Evolutionary conservation across 306 rosid species (phyloP), one percentile per base, ranked within the genome.

Genomic region (Spatholobus suberectus): DNA sequence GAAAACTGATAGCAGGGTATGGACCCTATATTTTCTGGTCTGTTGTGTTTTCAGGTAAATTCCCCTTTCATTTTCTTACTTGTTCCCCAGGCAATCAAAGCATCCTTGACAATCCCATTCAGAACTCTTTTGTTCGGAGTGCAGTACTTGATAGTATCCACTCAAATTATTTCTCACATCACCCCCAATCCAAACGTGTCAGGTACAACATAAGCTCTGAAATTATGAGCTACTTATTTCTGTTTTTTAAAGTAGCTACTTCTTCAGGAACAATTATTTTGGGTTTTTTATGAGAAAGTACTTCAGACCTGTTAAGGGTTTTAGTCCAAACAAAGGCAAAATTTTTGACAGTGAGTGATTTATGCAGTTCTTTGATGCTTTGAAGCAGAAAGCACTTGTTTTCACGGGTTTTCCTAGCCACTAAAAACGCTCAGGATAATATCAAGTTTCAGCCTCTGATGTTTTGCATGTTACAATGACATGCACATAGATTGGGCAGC

Each of bases 201-300:
- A 1, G 43, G 32, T 62, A 35, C 29, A 44, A 43, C 72, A 61
- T 49, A 27, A 26, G 44, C 57, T 61, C 81, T 26, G 59, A 76
- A 76, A 59, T 26, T 8, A 11, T 43, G 6, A 51, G 5, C 27
- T 43, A 41, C 32, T 59, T 15, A 43, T 76, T 40, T 59, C 29
- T 43, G 72, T 15, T 47, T 12, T 63, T 43, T 40, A 77, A 12
- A 43, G 13, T 12, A 43, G 14, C 20, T 75, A 75, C 18, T 76
- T 26, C 41, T 41, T 41, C 29, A 1, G 12, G 27, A 57, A 57
- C 20, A 57, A 59, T 58, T 11, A 32, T 59, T 59, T 58, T 5
- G 41, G 44, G 40, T 10, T 21, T 37, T 75, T 40, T 14, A 76
- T 59, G 57, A 58, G 44, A 18, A 75, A 77, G 67, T 58, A 75